Conservation (phyloP, 768 basidiomycete species). For the Hypsizygus marmoreus region DNA sequence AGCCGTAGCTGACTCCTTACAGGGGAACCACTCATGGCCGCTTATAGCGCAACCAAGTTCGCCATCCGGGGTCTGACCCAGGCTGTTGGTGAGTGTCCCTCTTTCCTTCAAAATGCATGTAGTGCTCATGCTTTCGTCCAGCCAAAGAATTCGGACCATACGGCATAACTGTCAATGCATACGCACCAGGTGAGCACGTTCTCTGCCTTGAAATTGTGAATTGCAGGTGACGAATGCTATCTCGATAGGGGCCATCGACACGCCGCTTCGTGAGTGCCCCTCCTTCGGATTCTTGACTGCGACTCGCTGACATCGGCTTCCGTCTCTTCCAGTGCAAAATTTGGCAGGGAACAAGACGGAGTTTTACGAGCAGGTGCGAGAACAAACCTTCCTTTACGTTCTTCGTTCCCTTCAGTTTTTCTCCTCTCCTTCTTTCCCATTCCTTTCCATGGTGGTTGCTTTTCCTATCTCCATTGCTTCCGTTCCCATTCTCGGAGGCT, state of each 20-base stretch:
- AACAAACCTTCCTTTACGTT: too few species aligned
- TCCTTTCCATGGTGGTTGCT: too few species aligned
- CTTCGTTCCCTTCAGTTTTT: too few species aligned
- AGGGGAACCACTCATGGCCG: slow-evolving; percentile 15
- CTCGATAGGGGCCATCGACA: slow-evolving; percentile 10
- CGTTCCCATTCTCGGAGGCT: too few species aligned
- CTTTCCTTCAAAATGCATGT: background rate
- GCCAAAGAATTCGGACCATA: slow-evolving; percentile 24
- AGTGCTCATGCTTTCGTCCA: slow-evolving; percentile 1
- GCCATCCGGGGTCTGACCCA: slow-evolving; percentile 41
- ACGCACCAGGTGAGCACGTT: slow-evolving; percentile 23
- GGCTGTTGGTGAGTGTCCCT: slow-evolving; percentile 14
- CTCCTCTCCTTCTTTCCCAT: too few species aligned
- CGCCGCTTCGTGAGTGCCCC: slow-evolving; percentile 2
- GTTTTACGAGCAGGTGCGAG: slow-evolving; percentile 1
- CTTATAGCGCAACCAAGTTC: slow-evolving; percentile 40
- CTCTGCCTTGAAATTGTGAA: background rate
- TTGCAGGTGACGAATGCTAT: background rate
- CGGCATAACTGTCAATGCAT: slow-evolving; percentile 33
- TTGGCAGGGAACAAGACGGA: background rate
- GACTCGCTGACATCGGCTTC: too few species aligned
- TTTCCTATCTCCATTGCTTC: too few species aligned
- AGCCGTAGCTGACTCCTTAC: background rate
- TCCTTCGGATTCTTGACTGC: background rate
- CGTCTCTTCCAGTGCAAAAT: slow-evolving; percentile 4